A percentile compares a stretch with the other conserved stretches of the same genome.
Evolutionary conservation across 2,329 filamentous ascomycete species (phyloP).

Genomic region (Colletotrichum filicis): DNA sequence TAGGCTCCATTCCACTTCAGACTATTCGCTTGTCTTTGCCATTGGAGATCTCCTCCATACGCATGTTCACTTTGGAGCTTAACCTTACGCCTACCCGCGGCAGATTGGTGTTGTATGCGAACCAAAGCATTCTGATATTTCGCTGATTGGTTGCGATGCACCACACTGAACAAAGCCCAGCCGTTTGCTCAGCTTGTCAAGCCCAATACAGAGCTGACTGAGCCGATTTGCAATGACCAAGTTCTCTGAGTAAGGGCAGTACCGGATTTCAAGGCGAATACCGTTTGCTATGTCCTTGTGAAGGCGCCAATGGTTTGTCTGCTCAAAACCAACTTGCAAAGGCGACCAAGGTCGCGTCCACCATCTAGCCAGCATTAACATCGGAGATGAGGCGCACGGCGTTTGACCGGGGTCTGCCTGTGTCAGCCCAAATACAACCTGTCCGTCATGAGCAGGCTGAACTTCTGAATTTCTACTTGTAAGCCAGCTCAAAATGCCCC

Average conservation of each 20-base stretch:
- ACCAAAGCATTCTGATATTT: not conserved
- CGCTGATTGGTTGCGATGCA: not conserved
- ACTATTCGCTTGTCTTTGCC: conserved; percentile 14
- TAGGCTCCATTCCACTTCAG: conserved; percentile 10
- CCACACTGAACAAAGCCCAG: not conserved
- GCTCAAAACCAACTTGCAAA: not conserved
- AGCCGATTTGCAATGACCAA: not conserved
- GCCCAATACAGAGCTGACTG: not conserved
- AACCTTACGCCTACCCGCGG: not conserved
- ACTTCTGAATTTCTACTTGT: too few relatives aligned
- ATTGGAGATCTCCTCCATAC: not conserved
- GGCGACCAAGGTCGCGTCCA: not conserved
- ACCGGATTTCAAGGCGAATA: not conserved
- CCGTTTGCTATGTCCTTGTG: not conserved
- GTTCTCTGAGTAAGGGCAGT: not conserved
- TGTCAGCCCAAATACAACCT: not conserved
- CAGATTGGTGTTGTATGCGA: not conserved
- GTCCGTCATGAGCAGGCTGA: too few relatives aligned
- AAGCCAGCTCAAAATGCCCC: not conserved
- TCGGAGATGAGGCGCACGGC: conserved; percentile 50
- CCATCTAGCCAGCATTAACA: conserved; percentile 50
- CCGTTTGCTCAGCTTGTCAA: too few relatives aligned
- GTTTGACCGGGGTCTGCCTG: conserved; percentile 35
- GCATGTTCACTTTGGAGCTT: not conserved
- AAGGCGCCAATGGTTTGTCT: not conserved